Evolutionary conservation across 371 early-diverging fungal species (phyloP).

Genomic region (Apophysomyces ossiformis): DNA sequence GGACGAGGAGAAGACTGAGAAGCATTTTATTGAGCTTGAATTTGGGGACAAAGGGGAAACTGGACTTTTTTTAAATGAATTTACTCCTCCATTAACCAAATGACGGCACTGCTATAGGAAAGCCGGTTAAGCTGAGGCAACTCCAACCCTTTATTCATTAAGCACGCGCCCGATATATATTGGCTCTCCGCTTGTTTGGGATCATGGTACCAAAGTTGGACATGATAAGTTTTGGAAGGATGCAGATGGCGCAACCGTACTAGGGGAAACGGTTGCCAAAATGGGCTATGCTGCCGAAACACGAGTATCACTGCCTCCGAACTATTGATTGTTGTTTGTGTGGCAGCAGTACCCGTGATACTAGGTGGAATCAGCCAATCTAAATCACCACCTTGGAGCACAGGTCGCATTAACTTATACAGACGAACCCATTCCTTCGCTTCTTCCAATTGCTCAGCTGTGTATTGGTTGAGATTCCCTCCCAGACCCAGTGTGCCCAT

Average conservation of each 20-base stretch:
- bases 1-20: neutral
- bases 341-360: constrained; percentile 5
- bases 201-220: constrained; percentile 27
- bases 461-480: constrained; percentile 23
- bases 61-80: constrained; percentile 4
- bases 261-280: constrained; percentile 30
- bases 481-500: constrained; percentile 47
- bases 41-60: neutral
- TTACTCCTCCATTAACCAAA: constrained; percentile 12
- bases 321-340: constrained; percentile 27
- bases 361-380: constrained; percentile 38
- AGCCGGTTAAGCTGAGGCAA: constrained; percentile 24
- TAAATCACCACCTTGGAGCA: constrained; percentile 37
- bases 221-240: constrained; percentile 16
- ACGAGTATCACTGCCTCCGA: constrained; percentile 36
- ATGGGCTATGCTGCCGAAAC: constrained; percentile 34
- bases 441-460: constrained; percentile 18
- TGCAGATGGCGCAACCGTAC: constrained; percentile 28
- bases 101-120: constrained; percentile 27
- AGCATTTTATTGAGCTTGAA: neutral
- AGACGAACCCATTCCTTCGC: constrained; percentile 36
- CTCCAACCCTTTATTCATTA: constrained; percentile 33
- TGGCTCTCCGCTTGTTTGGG: constrained; percentile 23
- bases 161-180: constrained; percentile 27
- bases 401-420: constrained; percentile 35